Conservation (phyloP, 768 basidiomycete genomes). For the Tulasnella calospora region DNA sequence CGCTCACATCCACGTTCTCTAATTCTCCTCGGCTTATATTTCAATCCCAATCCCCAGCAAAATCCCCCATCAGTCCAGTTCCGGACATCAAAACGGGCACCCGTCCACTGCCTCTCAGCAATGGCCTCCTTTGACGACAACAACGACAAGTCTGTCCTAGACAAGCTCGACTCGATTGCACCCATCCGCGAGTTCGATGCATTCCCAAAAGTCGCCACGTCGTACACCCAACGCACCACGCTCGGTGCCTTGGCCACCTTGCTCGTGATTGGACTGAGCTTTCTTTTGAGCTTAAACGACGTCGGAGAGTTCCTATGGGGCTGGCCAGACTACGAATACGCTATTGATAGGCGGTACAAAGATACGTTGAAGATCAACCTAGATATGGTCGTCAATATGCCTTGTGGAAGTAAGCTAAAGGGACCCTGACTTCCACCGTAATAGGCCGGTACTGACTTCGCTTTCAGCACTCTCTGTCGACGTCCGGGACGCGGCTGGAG, state of each 20-base stretch:
- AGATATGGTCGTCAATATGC: slow-evolving; percentile 89
- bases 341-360: slow-evolving; percentile 61
- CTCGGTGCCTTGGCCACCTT: slow-evolving; percentile 77
- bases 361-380: slow-evolving; percentile 80
- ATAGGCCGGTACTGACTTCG: background rate
- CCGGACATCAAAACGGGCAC: slow-evolving; percentile 8
- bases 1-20: slow-evolving; percentile 9
- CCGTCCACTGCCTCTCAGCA: slow-evolving; percentile 1
- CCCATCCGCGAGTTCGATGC: slow-evolving; percentile 77
- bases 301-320: slow-evolving; percentile 89
- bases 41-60: background rate
- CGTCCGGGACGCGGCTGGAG: slow-evolving; percentile 88
- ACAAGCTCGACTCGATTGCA: slow-evolving; percentile 54
- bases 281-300: slow-evolving; percentile 80
- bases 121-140: slow-evolving; percentile 18
- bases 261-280: slow-evolving; percentile 56
- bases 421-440: background rate
- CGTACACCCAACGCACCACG: slow-evolving; percentile 74
- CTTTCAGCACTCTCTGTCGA: slow-evolving; percentile 75
- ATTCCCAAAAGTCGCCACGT: slow-evolving; percentile 76
- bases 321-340: slow-evolving; percentile 86
- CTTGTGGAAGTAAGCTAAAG: slow-evolving; percentile 72
- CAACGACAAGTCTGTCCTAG: slow-evolving; percentile 28
- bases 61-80: slow-evolving; percentile 1
- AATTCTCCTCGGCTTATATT: background rate